These are phyloP conservation scores for Xylaria intraflava DNA, from an alignment of 495 filamentous ascomycete genomes.

Conservation along the genomic window DNA sequence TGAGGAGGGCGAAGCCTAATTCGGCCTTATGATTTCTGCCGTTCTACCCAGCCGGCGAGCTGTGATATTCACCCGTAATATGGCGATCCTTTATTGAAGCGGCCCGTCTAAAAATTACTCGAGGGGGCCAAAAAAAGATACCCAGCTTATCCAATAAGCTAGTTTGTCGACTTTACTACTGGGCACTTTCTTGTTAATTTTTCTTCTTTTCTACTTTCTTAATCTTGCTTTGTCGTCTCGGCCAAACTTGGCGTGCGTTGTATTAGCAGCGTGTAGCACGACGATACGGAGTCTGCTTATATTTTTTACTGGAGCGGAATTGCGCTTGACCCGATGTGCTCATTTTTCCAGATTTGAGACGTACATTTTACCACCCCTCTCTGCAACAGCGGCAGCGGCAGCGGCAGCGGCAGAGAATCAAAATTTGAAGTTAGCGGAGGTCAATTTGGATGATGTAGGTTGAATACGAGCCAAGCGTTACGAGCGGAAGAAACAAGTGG, in stretches of 20 bases:
- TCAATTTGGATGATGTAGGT: not conserved
- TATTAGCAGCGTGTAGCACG: slow-evolving; percentile 20
- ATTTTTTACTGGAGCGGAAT: not conserved
- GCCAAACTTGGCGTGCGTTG: not conserved
- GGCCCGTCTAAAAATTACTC: slow-evolving; percentile 1
- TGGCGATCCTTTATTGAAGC: slow-evolving; percentile 12
- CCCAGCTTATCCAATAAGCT: slow-evolving; percentile 29
- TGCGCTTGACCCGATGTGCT: not conserved
- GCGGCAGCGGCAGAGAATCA: not conserved
- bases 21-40: slow-evolving; percentile 10
- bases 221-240: slow-evolving; percentile 9
- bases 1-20: not conserved
- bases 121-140: slow-evolving; percentile 25
- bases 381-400: not conserved
- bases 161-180: slow-evolving; percentile 24
- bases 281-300: not conserved
- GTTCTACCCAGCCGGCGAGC: slow-evolving; percentile 16
- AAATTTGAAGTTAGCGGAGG: not conserved
- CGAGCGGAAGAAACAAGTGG: not conserved
- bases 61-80: slow-evolving; percentile 20
- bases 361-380: not conserved
- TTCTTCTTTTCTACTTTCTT: slow-evolving; percentile 12
- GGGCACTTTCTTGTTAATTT: slow-evolving; percentile 16
- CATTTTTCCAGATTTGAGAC: not conserved
- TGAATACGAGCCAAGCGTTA: not conserved